phyloP scores from a whole-genome alignment of 1,284 basidiomycete genomes.

The Naganishia cerealis region DNA sequence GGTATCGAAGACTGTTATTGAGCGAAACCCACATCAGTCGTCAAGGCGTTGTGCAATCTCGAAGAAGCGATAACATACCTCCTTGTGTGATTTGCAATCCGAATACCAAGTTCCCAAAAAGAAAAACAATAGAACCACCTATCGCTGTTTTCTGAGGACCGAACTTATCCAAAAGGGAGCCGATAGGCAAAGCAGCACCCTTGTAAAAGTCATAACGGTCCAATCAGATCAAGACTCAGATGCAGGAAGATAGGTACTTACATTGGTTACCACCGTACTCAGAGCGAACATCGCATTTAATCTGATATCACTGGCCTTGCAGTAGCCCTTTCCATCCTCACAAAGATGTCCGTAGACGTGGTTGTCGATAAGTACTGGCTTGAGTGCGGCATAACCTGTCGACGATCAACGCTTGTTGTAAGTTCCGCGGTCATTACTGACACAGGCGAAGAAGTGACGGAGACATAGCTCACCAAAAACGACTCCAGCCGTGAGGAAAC shows the following conservation, averaged over 20 bases:
- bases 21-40: neutral
- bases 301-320: conserved; percentile 41
- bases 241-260: conserved; percentile 30
- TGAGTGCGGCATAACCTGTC: conserved; percentile 42
- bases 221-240: neutral
- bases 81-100: conserved; percentile 39
- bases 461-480: conserved; percentile 40
- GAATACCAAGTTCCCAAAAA: conserved; percentile 45
- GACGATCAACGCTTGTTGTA: neutral
- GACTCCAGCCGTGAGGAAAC: conserved; percentile 42
- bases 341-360: conserved; percentile 42
- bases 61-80: conserved; percentile 33
- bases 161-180: conserved; percentile 46
- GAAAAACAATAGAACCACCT: conserved; percentile 45
- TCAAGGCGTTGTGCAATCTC: neutral
- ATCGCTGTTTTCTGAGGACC: conserved; percentile 48
- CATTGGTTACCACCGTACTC: conserved; percentile 50
- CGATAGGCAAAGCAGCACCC: conserved; percentile 49
- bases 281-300: conserved; percentile 52
- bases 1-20: conserved; percentile 41
- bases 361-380: conserved; percentile 40
- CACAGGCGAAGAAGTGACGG: neutral
- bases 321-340: conserved; percentile 29
- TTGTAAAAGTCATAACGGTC: conserved; percentile 17
- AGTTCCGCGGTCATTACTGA: neutral